Conservation (phyloP, 1,139 yeast species). For the Kodamaea derodonti region DNA sequence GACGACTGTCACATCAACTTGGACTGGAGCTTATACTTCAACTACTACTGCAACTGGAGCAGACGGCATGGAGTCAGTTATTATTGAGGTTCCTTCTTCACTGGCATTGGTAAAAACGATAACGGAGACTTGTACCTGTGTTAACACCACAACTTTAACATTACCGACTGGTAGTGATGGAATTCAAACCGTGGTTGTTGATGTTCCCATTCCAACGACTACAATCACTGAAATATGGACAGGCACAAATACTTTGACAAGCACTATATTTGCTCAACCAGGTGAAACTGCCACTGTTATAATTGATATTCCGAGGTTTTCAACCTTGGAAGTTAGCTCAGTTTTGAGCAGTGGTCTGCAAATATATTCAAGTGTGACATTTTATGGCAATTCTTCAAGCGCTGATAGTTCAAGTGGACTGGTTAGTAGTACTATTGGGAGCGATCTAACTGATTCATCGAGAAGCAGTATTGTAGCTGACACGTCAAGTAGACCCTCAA, state of each 20-base stretch:
- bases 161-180: neutral
- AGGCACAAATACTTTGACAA: slow-evolving; percentile 7
- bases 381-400: neutral
- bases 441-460: too few relatives aligned
- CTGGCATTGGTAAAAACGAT: slow-evolving; percentile 10
- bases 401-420: too few relatives aligned
- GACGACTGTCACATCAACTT: slow-evolving; percentile 8
- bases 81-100: slow-evolving; percentile 18
- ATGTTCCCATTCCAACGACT: slow-evolving; percentile 3
- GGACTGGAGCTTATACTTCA: slow-evolving; percentile 8
- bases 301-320: neutral
- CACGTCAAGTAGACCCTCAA: too few relatives aligned
- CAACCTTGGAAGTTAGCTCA: neutral
- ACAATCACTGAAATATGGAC: slow-evolving; percentile 10
- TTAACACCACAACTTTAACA: neutral
- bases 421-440: too few relatives aligned
- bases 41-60: slow-evolving; percentile 9
- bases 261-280: slow-evolving; percentile 4
- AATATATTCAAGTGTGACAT: neutral
- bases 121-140: slow-evolving; percentile 6
- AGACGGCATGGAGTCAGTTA: too few relatives aligned
- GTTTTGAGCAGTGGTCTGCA: neutral
- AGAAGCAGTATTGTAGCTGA: too few relatives aligned
- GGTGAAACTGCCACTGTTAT: slow-evolving; percentile 8
- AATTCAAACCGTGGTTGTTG: slow-evolving; percentile 5